Percentiles rank a stretch among this genome's conserved stretches.
Evolutionary conservation across 2,329 filamentous ascomycete species (phyloP).

Genomic region (Chrysosporium keratinophilum): DNA sequence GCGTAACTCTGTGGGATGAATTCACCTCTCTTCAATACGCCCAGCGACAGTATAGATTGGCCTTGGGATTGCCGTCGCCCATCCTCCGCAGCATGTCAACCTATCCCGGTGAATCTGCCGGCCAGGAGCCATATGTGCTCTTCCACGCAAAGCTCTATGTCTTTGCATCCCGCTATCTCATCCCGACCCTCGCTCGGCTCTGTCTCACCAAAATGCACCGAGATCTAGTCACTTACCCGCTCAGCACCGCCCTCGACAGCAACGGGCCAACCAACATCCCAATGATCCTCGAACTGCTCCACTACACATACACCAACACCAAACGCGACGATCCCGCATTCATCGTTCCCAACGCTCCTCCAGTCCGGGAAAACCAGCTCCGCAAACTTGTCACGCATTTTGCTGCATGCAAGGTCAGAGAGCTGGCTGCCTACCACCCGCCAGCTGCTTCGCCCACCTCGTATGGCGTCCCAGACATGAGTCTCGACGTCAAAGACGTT

Average conservation of each 20-base stretch:
- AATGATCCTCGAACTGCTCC: constrained; percentile 31
- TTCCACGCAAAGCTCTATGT: constrained; percentile 38
- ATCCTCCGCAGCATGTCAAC: constrained; percentile 11
- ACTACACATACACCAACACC: constrained; percentile 33
- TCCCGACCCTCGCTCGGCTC: constrained; percentile 32
- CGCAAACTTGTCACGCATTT: constrained; percentile 33
- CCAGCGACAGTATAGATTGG: constrained; percentile 19
- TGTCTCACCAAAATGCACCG: constrained; percentile 33
- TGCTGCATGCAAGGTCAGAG: constrained; percentile 32
- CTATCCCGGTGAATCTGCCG: constrained; percentile 11
- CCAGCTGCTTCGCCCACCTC: constrained; percentile 1
- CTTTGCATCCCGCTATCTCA: constrained; percentile 35
- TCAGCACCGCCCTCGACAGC: constrained; percentile 14
- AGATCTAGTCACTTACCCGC: constrained; percentile 27
- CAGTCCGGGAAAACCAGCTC: constrained; percentile 32
- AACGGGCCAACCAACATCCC: constrained; percentile 20
- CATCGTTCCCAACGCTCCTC: constrained; percentile 21
- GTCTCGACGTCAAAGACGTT: constrained; percentile 16
- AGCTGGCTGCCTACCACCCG: constrained; percentile 27
- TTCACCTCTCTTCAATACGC: constrained; percentile 30
- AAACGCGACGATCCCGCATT: constrained; percentile 31
- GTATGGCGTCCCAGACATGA: constrained; percentile 2
- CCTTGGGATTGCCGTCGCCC: constrained; percentile 9
- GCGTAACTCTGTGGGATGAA: constrained; percentile 32
- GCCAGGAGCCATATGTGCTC: constrained; percentile 27